Conservation (phyloP, 805 yeast species). For the Hanseniaspora lachancei region DNA sequence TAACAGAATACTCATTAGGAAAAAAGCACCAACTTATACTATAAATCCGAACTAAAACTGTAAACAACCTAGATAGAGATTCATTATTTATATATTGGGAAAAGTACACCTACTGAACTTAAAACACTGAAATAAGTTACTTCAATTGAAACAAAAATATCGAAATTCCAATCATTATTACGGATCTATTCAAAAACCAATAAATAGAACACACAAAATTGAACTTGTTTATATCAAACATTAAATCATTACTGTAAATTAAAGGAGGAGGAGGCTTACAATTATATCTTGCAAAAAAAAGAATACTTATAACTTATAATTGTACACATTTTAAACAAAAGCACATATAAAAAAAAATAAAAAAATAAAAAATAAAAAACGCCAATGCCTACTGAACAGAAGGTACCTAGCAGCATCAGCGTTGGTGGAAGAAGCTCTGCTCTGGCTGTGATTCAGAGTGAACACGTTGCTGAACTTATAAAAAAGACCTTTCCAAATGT, state of each 20-base stretch:
- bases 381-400: neutral
- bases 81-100: too few relatives aligned
- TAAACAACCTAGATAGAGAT: too few relatives aligned
- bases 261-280: constrained; percentile 15
- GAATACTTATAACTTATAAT: neutral
- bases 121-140: too few relatives aligned
- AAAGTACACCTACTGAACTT: too few relatives aligned
- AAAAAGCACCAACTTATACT: too few relatives aligned
- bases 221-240: neutral
- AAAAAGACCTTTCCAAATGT: constrained; percentile 48
- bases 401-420: constrained; percentile 18
- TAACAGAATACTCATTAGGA: too few relatives aligned
- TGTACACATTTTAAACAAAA: neutral
- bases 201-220: neutral
- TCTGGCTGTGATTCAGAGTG: constrained; percentile 77
- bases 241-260: constrained; percentile 8
- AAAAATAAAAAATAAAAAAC: neutral
- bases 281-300: neutral
- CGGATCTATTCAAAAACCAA: neutral
- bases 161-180: neutral
- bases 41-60: too few relatives aligned
- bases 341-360: neutral
- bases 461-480: constrained; percentile 52
- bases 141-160: neutral
- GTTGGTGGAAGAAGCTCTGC: constrained; percentile 86